Base-by-base conservation (phyloP, 495 filamentous ascomycete genomes). In the Xylona heveae region DNA sequence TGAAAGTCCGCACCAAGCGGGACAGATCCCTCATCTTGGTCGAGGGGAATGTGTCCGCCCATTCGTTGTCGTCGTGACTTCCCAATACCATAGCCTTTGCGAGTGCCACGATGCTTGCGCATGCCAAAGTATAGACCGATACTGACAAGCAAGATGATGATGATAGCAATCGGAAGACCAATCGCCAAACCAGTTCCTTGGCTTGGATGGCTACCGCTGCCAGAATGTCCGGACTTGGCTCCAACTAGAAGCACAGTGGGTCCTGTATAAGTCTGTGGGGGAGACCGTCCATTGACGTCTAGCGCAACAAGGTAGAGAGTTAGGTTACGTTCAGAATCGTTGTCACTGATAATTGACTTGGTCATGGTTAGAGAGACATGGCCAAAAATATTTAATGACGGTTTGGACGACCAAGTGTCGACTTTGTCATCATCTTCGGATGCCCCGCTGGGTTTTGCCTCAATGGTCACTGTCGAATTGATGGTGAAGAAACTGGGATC, bases 381-480 rank as follows among this genome's bases (percentile, higher is more conserved):
- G 31, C 53, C 53, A 33, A 47, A 49, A 19, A 43, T 47, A 31
- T 57, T 61, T n/a, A 49, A 40, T 6, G 43, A 52, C 22, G 32
- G 34, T n/a, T 39, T 43, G 3, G 55, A 57, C 6, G 44, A 46
- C 45, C 51, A 61, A 0, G 51, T 51, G 18, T 54, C 31, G n/a
- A n/a, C n/a, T 33, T 37, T 4, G 15, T 18, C 38, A 35, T 48
- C 43, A 30, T 46, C 47, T 8, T 37, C 34, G 8, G 39, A 28
- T 17, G 32, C 33, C 31, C 54, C 45, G 27, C 34, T 20, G 33
- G 46, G 54, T 41, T 53, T 49, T 30, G 57, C 37, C 23, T 51
- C 48, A 29, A 61, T 50, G 13, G 43, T 49, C 16, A 59, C 47
- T 14, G 49, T 57, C 9, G 53, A 46, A 38, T 58, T 58, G 26